A percentile compares a stretch with the other conserved stretches of the same genome.
phyloP scores from a whole-genome alignment of 805 yeast species.

The Myxozyma kluyveri region DNA sequence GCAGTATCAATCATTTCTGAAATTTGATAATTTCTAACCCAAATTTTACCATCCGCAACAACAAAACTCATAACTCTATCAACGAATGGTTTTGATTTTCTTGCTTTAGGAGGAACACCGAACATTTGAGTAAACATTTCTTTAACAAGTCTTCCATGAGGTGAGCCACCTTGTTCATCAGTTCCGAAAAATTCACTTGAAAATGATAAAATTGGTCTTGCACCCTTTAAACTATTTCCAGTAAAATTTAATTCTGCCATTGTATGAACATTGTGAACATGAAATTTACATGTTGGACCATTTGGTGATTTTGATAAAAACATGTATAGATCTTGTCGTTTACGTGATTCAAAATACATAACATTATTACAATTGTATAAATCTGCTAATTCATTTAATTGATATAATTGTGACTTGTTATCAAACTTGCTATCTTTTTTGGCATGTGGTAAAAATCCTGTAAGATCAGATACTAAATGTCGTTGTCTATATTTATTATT shows the following conservation, averaged over 20 bases:
- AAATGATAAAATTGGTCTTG: conserved; percentile 89
- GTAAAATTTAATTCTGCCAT: conserved; percentile 94
- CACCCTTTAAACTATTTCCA: conserved; percentile 93
- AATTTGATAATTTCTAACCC: conserved; percentile 95
- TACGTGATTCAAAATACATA: conserved; percentile 90
- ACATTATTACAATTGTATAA: conserved; percentile 95
- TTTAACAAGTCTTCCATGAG: conserved; percentile 72
- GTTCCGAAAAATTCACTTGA: conserved; percentile 71
- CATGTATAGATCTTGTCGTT: conserved; percentile 89
- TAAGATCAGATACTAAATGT: conserved; percentile 81
- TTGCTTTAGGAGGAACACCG: conserved; percentile 93
- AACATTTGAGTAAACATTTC: conserved; percentile 78
- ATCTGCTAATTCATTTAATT: conserved; percentile 93
- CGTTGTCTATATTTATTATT: conserved; percentile 63
- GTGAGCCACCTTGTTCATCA: conserved; percentile 34
- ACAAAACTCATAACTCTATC: conserved; percentile 94
- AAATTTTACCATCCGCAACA: conserved; percentile 86
- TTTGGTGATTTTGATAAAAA: conserved; percentile 97
- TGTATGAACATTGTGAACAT: conserved; percentile 89
- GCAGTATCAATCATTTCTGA: conserved; percentile 55
- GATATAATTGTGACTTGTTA: conserved; percentile 81
- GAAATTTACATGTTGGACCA: conserved; percentile 94
- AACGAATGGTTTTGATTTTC: conserved; percentile 89
- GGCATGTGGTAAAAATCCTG: conserved; percentile 82
- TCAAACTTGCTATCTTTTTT: conserved; percentile 96